These are phyloP conservation scores for Termitomyces sp. DNA, from an alignment of 768 basidiomycete genomes.

Conservation along the genomic window DNA sequence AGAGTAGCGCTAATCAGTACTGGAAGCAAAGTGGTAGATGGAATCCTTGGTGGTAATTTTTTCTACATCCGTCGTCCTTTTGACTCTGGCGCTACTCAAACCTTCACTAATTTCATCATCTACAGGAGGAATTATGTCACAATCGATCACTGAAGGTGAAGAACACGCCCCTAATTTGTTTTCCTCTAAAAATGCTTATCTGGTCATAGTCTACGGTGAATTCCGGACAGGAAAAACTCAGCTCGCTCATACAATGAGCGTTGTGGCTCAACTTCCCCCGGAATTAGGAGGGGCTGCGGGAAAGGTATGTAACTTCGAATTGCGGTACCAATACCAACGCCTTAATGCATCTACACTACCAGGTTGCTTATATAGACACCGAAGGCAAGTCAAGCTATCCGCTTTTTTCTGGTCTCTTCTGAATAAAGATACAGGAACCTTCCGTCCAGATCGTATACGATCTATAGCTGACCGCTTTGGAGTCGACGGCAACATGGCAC, in stretches of 20 bases:
- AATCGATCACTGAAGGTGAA: constrained; percentile 88
- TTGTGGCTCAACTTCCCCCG: constrained; percentile 82
- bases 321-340: background rate
- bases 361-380: constrained; percentile 90
- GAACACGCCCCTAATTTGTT: background rate
- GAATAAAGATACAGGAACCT: constrained; percentile 58
- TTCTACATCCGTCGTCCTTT: background rate
- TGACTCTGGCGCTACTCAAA: background rate
- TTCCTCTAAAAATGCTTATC: background rate
- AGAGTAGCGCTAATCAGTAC: constrained; percentile 84
- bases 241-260: constrained; percentile 92
- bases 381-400: constrained; percentile 46
- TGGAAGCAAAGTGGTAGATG: constrained; percentile 89
- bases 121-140: constrained; percentile 84
- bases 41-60: constrained; percentile 74
- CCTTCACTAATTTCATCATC: background rate
- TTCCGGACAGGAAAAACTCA: constrained; percentile 97
- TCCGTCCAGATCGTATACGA: constrained; percentile 89
- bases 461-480: constrained; percentile 92
- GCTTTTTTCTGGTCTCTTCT: constrained; percentile 5
- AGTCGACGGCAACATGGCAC: constrained; percentile 81
- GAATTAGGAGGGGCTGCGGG: constrained; percentile 91
- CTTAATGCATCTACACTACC: constrained; percentile 18
- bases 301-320: constrained; percentile 45
- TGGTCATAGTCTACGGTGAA: constrained; percentile 80